Conservation (phyloP, 2,329 filamentous ascomycete species). For the Penicillium sp. region DNA sequence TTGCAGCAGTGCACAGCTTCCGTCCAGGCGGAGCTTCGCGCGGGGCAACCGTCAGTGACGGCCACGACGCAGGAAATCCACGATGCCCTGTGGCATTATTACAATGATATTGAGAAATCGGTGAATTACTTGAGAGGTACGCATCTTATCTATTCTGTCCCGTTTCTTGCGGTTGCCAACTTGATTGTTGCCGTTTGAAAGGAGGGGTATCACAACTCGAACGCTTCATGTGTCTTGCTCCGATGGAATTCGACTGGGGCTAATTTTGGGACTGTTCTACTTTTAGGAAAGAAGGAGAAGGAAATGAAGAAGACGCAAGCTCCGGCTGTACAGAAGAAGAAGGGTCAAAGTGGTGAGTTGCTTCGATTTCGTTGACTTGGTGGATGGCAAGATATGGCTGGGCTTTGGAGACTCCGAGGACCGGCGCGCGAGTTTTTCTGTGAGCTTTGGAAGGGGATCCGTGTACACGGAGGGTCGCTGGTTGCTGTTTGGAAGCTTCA, state of each 20-base stretch:
- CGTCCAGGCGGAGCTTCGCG: slow-evolving; percentile 61
- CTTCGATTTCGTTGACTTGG: slow-evolving; percentile 3
- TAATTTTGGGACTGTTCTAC: neutral
- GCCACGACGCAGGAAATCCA: slow-evolving; percentile 69
- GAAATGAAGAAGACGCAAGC: slow-evolving; percentile 30
- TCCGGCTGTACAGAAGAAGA: slow-evolving; percentile 20
- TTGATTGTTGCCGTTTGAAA: neutral
- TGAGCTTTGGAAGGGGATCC: neutral
- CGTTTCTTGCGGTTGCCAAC: too few relatives aligned
- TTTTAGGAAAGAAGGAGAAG: slow-evolving; percentile 32
- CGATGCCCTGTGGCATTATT: slow-evolving; percentile 91
- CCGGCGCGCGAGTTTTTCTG: neutral
- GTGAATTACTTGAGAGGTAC: slow-evolving; percentile 70
- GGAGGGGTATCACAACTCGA: too few relatives aligned
- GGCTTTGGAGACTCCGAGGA: slow-evolving; percentile 18
- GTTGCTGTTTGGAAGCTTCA: neutral
- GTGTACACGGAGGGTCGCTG: too few relatives aligned
- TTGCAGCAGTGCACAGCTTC: slow-evolving; percentile 62
- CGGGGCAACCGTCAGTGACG: slow-evolving; percentile 52
- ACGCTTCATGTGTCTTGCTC: neutral
- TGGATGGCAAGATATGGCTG: slow-evolving; percentile 22
- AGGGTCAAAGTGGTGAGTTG: slow-evolving; percentile 26
- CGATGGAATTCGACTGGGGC: neutral
- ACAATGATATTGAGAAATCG: slow-evolving; percentile 83
- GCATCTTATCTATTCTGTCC: slow-evolving; percentile 6